Conservation (phyloP, 2,329 filamentous ascomycete species). For the Paecilomyces dactylethromorphus region DNA sequence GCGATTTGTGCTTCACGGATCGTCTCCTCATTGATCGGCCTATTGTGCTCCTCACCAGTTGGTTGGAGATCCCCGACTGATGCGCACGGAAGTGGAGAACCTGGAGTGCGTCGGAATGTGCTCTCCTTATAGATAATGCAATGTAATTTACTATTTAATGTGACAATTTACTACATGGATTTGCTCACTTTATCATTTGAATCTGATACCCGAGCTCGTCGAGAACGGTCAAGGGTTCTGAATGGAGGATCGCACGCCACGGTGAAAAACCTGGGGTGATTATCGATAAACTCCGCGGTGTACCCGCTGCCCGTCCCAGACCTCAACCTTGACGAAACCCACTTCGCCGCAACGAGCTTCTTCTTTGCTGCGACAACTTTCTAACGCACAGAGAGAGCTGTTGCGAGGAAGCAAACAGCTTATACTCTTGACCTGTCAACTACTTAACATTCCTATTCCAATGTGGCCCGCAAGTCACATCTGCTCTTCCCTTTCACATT, state of each 20-base stretch:
- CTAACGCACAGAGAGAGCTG: neutral
- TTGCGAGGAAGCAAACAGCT: neutral
- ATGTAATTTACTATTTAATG: neutral
- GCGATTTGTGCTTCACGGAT: neutral
- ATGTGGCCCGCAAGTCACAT: constrained; percentile 34
- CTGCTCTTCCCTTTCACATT: constrained; percentile 27
- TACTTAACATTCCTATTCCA: constrained; percentile 12
- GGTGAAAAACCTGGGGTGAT: neutral
- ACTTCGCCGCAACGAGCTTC: neutral
- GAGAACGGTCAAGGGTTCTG: neutral
- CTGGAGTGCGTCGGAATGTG: neutral
- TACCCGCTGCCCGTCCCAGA: neutral
- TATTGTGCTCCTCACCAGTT: neutral
- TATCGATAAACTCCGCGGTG: constrained; percentile 3
- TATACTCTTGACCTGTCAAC: neutral
- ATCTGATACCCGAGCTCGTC: neutral
- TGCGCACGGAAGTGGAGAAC: neutral
- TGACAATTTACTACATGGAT: neutral
- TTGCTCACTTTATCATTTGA: neutral
- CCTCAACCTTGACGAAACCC: neutral
- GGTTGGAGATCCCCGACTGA: neutral
- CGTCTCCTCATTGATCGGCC: neutral
- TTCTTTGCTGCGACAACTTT: neutral
- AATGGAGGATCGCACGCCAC: neutral
- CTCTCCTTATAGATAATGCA: neutral